Percentiles rank a stretch among this genome's conserved stretches.
phyloP scores from a whole-genome alignment of 179 eudicot genomes.

The Camellia oleifera region DNA sequence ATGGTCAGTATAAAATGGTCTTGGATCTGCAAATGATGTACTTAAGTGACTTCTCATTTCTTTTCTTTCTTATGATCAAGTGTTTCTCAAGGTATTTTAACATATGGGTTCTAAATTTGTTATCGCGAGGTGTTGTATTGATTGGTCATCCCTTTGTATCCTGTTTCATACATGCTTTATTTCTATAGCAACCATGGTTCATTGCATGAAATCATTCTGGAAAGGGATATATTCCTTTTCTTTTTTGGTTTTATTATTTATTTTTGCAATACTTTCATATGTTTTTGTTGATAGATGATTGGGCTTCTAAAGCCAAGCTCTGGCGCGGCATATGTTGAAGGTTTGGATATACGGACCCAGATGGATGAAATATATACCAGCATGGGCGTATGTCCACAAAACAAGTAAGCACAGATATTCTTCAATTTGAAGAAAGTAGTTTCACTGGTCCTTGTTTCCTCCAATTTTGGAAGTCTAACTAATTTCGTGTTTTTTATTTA shows the following conservation, averaged over 20 bases:
- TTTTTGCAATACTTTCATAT: neutral
- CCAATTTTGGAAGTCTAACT: neutral
- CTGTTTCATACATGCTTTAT: neutral
- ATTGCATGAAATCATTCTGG: neutral
- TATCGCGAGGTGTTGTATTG: neutral
- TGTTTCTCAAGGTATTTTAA: neutral
- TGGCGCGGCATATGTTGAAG: constrained; percentile 72
- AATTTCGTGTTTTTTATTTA: no score
- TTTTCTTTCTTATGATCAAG: neutral
- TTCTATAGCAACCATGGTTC: neutral
- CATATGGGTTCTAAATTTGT: neutral
- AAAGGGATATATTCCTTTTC: neutral
- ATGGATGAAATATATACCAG: constrained; percentile 78
- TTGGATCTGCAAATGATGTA: constrained; percentile 23
- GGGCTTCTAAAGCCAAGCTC: constrained; percentile 82
- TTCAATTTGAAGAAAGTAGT: neutral
- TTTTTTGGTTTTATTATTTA: neutral
- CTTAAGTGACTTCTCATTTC: constrained; percentile 18
- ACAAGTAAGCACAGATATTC: constrained; percentile 54
- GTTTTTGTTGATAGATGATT: constrained; percentile 55
- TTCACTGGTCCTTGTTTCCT: neutral
- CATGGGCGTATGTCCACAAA: constrained; percentile 98
- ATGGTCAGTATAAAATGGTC: constrained; percentile 55
- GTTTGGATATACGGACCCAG: constrained; percentile 53
- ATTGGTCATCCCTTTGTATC: neutral